Evolutionary conservation across 2,329 filamentous ascomycete species (phyloP).

Genomic region (Ophiosphaerella herpotricha): DNA sequence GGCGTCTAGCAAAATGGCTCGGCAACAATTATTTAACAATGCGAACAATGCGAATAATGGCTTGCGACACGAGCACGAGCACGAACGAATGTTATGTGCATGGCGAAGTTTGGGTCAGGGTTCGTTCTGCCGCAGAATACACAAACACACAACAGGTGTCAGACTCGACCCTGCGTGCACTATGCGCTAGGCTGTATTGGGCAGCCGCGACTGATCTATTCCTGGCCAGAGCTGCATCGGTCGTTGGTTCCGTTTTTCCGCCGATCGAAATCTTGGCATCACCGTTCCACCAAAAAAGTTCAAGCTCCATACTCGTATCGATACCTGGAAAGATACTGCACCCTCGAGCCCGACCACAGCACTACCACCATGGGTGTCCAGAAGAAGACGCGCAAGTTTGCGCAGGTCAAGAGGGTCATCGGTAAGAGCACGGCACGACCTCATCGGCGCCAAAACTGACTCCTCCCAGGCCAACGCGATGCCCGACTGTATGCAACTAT

Average conservation of each 20-base stretch:
- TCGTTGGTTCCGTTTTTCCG: slow-evolving; percentile 5
- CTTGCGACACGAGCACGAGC: not conserved
- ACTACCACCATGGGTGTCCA: slow-evolving; percentile 73
- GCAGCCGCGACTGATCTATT: slow-evolving; percentile 4
- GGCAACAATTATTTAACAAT: slow-evolving; percentile 1
- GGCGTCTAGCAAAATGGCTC: not conserved
- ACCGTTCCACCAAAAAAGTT: slow-evolving; percentile 23
- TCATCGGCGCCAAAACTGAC: slow-evolving; percentile 6
- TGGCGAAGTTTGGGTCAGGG: not conserved
- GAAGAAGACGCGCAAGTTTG: slow-evolving; percentile 93
- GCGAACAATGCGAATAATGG: not conserved
- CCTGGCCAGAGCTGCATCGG: slow-evolving; percentile 4
- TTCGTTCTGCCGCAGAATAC: not conserved
- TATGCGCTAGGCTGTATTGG: not conserved
- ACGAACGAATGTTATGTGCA: not conserved
- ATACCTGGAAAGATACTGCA: not conserved
- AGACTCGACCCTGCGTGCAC: slow-evolving; percentile 5
- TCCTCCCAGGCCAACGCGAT: slow-evolving; percentile 64
- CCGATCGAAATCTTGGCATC: slow-evolving; percentile 23
- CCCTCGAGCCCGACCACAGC: slow-evolving; percentile 8
- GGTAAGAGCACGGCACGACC: slow-evolving; percentile 46
- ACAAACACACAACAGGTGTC: not conserved
- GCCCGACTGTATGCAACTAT: slow-evolving; percentile 60
- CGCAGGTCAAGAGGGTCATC: slow-evolving; percentile 78
- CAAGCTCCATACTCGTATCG: slow-evolving; percentile 7